A percentile compares a stretch with the other conserved stretches of the same genome.
Evolutionary conservation across 2,329 filamentous ascomycete genomes (phyloP).

Genomic region (Penicillium sp.): DNA sequence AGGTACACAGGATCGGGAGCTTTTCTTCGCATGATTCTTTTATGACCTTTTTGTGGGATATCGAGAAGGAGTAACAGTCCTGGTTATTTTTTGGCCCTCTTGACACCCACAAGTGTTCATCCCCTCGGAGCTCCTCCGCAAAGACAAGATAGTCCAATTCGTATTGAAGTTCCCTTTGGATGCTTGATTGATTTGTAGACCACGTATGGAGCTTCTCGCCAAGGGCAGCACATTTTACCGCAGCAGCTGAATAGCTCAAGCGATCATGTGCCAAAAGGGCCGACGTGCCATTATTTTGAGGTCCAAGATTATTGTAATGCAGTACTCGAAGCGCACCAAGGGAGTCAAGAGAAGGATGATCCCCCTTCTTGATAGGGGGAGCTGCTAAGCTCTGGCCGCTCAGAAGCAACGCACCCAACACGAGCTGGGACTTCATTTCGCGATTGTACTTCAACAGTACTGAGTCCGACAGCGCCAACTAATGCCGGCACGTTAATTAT

Average conservation of each 20-base stretch:
- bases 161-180: conserved; percentile 7
- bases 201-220: conserved; percentile 24
- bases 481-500: neutral
- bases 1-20: conserved; percentile 24
- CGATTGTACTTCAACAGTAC: neutral
- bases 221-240: conserved; percentile 20
- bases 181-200: conserved; percentile 3
- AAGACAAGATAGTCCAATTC: conserved; percentile 26
- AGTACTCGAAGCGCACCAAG: conserved; percentile 22
- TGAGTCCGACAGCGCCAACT: too few relatives aligned
- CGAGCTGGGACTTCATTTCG: neutral
- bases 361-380: neutral
- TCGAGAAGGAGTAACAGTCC: conserved; percentile 22
- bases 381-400: neutral
- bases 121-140: conserved; percentile 8
- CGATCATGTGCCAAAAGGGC: conserved; percentile 21
- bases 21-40: conserved; percentile 13
- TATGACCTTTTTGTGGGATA: conserved; percentile 7
- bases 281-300: conserved; percentile 27
- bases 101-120: conserved; percentile 21
- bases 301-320: conserved; percentile 28
- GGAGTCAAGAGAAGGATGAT: conserved; percentile 8
- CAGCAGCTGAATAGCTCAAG: conserved; percentile 14
- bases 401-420: neutral
- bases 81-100: neutral